Conservation (phyloP, 495 filamentous ascomycete species). For the Penicillium macrosclerotiorum region DNA sequence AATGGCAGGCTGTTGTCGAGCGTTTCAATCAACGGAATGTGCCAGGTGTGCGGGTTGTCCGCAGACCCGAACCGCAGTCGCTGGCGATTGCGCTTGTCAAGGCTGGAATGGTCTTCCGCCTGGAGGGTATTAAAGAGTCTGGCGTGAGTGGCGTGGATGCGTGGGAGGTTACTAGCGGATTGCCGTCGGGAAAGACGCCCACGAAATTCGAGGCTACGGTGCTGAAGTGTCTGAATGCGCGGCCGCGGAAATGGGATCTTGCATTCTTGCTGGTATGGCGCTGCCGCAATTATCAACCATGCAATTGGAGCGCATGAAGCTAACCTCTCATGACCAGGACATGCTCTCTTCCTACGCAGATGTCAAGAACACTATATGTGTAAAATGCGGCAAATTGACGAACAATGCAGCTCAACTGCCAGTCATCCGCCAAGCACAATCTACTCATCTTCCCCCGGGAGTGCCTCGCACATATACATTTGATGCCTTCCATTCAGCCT, state of each 20-base stretch:
- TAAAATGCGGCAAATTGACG: conserved; percentile 38
- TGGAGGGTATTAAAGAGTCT: conserved; percentile 19
- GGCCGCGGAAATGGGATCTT: conserved; percentile 44
- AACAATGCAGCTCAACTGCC: conserved; percentile 40
- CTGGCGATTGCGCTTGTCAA: conserved; percentile 30
- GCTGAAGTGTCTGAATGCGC: conserved; percentile 33
- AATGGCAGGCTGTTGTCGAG: conserved; percentile 34
- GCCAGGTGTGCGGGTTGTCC: conserved; percentile 30
- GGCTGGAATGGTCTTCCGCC: conserved; percentile 35
- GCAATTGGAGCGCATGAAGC: too few species aligned
- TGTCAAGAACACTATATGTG: conserved; percentile 39
- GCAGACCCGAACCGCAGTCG: conserved; percentile 22
- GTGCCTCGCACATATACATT: conserved; percentile 12
- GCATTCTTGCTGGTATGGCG: conserved; percentile 39
- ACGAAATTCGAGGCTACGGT: conserved; percentile 37
- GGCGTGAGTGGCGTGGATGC: conserved; percentile 22
- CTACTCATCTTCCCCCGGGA: conserved; percentile 6
- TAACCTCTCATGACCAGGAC: conserved; percentile 25
- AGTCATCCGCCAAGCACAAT: conserved; percentile 24
- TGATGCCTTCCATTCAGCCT: conserved; percentile 25
- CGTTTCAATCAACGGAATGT: conserved; percentile 25
- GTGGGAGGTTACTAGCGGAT: conserved; percentile 34
- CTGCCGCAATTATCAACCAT: background rate
- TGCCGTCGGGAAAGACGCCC: conserved; percentile 12
- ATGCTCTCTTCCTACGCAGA: conserved; percentile 42